A percentile compares a stretch with the other conserved stretches of the same genome.
Conservation (phyloP, 139 green algal species). For the Desmodesmus armatus region DNA sequence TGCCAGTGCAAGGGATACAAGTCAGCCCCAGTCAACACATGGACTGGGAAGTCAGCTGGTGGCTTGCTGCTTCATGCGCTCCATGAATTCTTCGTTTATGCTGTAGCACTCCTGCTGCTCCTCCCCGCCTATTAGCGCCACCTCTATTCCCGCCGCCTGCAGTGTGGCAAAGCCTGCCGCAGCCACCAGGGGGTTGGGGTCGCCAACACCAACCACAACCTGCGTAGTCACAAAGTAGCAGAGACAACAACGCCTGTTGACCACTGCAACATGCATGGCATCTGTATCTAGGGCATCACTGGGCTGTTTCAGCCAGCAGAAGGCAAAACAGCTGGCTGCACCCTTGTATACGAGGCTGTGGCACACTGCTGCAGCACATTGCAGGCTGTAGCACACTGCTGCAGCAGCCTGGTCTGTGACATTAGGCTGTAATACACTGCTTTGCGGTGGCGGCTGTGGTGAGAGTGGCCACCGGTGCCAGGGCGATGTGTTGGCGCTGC, state of each 20-base stretch:
- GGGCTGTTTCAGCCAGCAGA: neutral
- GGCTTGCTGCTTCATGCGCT: slow-evolving; percentile 73
- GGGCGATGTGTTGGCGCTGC: too few species aligned
- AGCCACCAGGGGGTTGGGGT: slow-evolving; percentile 94
- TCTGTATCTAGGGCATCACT: neutral
- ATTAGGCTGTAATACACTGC: too few species aligned
- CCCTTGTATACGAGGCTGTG: neutral
- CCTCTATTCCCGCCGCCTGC: slow-evolving; percentile 77
- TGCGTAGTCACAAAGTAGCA: too few species aligned
- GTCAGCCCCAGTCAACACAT: too few species aligned
- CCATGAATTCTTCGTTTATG: slow-evolving; percentile 92
- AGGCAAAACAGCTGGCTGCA: too few species aligned
- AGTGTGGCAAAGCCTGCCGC: slow-evolving; percentile 74
- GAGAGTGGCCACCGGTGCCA: neutral
- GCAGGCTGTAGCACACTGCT: neutral
- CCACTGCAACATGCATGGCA: neutral
- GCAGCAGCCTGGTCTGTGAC: neutral
- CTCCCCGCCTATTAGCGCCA: slow-evolving; percentile 66
- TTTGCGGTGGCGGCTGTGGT: neutral
- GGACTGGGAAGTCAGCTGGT: too few species aligned
- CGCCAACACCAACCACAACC: slow-evolving; percentile 89
- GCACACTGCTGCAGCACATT: neutral
- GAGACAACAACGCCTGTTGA: too few species aligned
- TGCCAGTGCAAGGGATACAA: too few species aligned
- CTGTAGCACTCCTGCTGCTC: slow-evolving; percentile 70